Evolutionary conservation across 768 basidiomycete species (phyloP), one percentile per base, ranked within the genome.

Genomic region (Lyophyllum atratum): DNA sequence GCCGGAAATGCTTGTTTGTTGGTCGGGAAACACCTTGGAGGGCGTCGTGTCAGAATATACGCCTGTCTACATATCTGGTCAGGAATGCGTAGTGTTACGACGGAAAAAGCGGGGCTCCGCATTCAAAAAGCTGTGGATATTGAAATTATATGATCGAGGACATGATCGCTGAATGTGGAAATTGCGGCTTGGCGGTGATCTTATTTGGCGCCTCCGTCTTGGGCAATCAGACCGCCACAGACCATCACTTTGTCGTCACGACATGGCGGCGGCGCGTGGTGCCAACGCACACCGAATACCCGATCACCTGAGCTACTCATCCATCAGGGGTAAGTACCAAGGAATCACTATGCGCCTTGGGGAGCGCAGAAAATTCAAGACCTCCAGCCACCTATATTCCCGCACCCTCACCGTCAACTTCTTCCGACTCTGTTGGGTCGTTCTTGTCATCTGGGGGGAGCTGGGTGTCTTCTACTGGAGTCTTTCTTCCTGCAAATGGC

Each of bases 401-500:
- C 60, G 58, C 15, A 53, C 61, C 2, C 42, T 66, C 44, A 49
- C 55, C 17, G 29, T 66, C 56, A 64, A 66, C 34, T 42, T 64
- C 39, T 66, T 63, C 46, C 60, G 64, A 40, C 52, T 63, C 19
- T 56, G 34, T 44, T 64, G 64, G 62, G 49, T 58, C 29, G 56
- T 66, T 22, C 49, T 63, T 26, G 29, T 91, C 47, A 72, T 89
- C 22, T 87, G 85, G 83, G 87, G 81, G 51, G 90, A 92, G 62
- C 64, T 83, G 28, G 84, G 84, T 10, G 68, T 74, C 17, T 89
- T 84, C 68, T 81, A 80, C 60, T 84, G 80, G 78, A 81, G 76
- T 61, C 62, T 86, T n/a, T 78, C 78, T 11, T 70, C 72, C 19
- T 89, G 87, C 70, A 74, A 69, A 57, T 89, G 87, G 87, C 87